Evolutionary conservation across 306 rosid species (phyloP).

Genomic region (Acacia confusa): DNA sequence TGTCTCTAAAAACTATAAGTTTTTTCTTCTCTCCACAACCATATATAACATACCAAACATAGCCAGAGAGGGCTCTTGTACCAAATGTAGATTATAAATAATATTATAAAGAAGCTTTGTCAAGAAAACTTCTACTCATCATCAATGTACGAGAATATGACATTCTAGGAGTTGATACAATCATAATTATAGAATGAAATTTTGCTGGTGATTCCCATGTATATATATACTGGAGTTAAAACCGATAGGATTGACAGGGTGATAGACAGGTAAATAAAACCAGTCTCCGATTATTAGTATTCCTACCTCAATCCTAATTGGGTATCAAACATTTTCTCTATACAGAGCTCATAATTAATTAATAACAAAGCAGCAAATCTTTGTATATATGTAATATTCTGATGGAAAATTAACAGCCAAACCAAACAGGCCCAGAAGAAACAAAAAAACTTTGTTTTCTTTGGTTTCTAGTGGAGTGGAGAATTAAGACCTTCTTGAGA

Average conservation of each 20-base stretch:
- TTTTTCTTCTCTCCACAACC: no score
- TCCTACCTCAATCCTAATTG: conserved; percentile 32
- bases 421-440: conserved; percentile 6
- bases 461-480: conserved; percentile 42
- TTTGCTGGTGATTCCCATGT: background rate
- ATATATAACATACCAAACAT: background rate
- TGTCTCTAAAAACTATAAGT: no score
- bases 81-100: background rate
- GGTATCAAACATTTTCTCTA: conserved; percentile 37
- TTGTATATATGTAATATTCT: conserved; percentile 29
- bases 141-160: no score
- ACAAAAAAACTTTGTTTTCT: background rate
- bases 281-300: conserved; percentile 25
- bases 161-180: no score
- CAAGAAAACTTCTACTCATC: no score
- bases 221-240: conserved; percentile 1
- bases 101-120: background rate
- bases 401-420: conserved; percentile 13
- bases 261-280: conserved; percentile 2
- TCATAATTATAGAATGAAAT: background rate
- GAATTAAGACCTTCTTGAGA: conserved; percentile 64
- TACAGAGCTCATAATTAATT: conserved; percentile 25
- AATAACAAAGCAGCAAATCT: conserved; percentile 20
- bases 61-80: background rate
- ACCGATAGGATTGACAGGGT: background rate